Evolutionary conservation across 2,329 filamentous ascomycete species (phyloP), one percentile per base, ranked within the genome.

Genomic region (Nannizzia gypsea): DNA sequence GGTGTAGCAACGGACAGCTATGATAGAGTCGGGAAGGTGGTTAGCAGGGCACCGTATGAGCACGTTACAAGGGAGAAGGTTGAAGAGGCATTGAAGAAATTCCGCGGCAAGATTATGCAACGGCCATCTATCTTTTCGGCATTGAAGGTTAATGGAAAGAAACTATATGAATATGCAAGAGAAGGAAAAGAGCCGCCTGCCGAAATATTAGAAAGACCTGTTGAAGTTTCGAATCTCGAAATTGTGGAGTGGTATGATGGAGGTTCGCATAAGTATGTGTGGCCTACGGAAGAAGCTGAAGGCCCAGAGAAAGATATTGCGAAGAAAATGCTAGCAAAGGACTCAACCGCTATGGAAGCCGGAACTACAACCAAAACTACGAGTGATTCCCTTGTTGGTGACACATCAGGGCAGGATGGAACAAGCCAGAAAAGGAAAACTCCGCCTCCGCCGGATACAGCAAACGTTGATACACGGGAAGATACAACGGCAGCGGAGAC

Each of bases 1-100:
- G 93, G 93, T 60, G 89, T 89, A 6, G 89, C 87, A 67, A 96
- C 92, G 52, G 93, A 97, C 72, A 90, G 87, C 15, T 97, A 97
- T 73, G 93, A 99, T 71, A 80, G 85, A 13, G 81, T 88, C 6
- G 93, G 93, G 20, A 92, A 93, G 72, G 79, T 97, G 44, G 81
- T 96, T 44, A 84, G 83, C 65, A 83, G 84, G 67, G 85, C 85
- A 42, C 78, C 82, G 4, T 93, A 92, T 71, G 84, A 86, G 59
- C 88, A 96, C 69, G 81, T 99, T 62, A 96, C 91, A 5, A 82
- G 81, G 59, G 84, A 88, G 57, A 79, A 81, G 67, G 88, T 97
- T 0, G 88, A 95, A 73, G 81, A 87, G 69, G 88, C 87, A 15
- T 75, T 97, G 60, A 80, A 78, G 3, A 76, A 80, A 62, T 96